These are phyloP conservation scores for Mallotus japonicus DNA, from an alignment of 441 rosid species.

Conservation along the genomic window DNA sequence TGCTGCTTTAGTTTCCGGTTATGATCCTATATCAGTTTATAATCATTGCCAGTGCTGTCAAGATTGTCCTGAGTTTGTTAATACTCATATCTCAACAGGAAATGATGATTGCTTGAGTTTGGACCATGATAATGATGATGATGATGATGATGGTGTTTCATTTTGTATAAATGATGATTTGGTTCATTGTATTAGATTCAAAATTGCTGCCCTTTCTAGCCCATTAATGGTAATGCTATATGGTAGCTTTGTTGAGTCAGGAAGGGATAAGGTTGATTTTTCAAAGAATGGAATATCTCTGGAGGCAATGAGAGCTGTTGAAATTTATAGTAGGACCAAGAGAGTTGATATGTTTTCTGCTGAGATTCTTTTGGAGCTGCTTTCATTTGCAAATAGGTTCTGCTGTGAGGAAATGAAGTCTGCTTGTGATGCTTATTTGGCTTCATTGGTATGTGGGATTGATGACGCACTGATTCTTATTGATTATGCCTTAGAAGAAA, in stretches of 20 bases:
- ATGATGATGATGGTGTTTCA: constrained; percentile 49
- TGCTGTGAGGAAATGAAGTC: constrained; percentile 90
- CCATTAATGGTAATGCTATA: constrained; percentile 80
- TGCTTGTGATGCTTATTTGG: constrained; percentile 68
- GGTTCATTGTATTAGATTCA: constrained; percentile 62
- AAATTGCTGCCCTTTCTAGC: constrained; percentile 67
- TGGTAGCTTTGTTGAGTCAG: constrained; percentile 69
- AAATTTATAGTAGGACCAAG: constrained; percentile 66
- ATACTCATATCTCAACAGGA: constrained; percentile 27
- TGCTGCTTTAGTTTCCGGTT: constrained; percentile 67
- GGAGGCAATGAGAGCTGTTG: constrained; percentile 76
- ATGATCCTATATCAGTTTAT: constrained; percentile 48
- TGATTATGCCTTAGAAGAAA: constrained; percentile 79
- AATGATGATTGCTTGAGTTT: constrained; percentile 54
- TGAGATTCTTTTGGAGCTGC: constrained; percentile 68
- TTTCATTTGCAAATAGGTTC: constrained; percentile 72
- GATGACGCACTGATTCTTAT: constrained; percentile 75
- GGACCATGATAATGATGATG: constrained; percentile 39
- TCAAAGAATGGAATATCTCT: constrained; percentile 62
- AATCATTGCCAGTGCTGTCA: constrained; percentile 56
- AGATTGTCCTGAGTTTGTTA: constrained; percentile 30
- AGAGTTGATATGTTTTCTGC: constrained; percentile 49
- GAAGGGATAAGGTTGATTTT: constrained; percentile 59
- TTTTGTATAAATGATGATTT: constrained; percentile 62
- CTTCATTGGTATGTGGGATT: constrained; percentile 49